Evolutionary conservation across 768 basidiomycete species (phyloP), one percentile per base, ranked within the genome.

Genomic region (Neoboletus subvelutipes): DNA sequence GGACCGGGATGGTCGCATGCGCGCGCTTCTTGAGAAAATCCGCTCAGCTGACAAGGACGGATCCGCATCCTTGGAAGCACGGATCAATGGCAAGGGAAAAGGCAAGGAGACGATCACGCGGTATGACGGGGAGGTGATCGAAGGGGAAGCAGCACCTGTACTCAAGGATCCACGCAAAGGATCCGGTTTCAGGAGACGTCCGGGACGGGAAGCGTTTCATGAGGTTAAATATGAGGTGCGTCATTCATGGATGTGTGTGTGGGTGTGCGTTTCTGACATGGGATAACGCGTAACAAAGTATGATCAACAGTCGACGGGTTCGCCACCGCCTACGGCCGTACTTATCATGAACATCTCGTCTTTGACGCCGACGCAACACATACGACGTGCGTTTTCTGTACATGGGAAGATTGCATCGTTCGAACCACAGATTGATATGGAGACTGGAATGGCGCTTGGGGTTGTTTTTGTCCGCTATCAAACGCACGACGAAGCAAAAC

Each of bases 401-500:
- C 78, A 88, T 65, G 94, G 93, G 2, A 67, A 75, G 17, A 75
- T 94, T 55, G 54, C 75, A 7, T 80, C 84, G 4, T 85, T 92
- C 55, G 91, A 94, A 55, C 80, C 86, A 12, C 89, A 93, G 64
- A 83, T 89, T 56, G 90, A 96, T 73, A 80, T 81, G 55, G 78
- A 80, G 50, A 92, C 85, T n/a, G 94, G 94, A 4, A 86, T 83
- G 48, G 83, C 87, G 2, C 80, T 97, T 1, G 94, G 95, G 3
- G 82, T 98, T 41, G 83, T 92, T 41, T 84, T 83, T 66, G 80
- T 98, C 60, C 83, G 81, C 60, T 98, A 76, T 66, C 66, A 71
- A 18, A 74, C 80, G 0, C 83, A 86, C 58, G 84, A 86, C 17
- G 86, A 90, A 43, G 94, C 93, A 5, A 78, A 77, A 54, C 66